Conservation (phyloP, 164 flowering plant genomes). For the Cinnamomum chago region DNA sequence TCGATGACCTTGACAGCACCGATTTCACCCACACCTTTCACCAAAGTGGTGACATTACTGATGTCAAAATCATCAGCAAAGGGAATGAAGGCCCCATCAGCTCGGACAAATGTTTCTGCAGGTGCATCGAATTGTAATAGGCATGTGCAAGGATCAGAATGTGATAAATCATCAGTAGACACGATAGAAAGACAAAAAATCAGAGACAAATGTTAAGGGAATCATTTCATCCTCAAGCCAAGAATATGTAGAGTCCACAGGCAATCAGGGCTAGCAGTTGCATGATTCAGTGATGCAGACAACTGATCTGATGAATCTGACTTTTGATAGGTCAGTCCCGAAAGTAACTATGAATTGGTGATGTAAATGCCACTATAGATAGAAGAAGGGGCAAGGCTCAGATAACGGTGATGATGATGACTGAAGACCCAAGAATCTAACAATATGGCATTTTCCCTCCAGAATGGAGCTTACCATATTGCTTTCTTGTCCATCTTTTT, state of each 20-base stretch:
- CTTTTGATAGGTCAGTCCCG: not conserved
- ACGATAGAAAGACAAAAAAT: not conserved
- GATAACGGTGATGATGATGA: too few species aligned
- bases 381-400: not conserved
- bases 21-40: conserved; percentile 79
- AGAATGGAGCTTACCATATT: too few species aligned
- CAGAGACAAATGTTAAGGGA: not conserved
- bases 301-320: not conserved
- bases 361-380: not conserved
- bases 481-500: too few species aligned
- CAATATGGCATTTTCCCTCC: too few species aligned
- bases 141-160: conserved; percentile 19
- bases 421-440: too few species aligned
- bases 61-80: conserved; percentile 79
- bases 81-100: conserved; percentile 95
- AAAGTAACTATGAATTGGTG: not conserved
- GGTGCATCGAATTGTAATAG: conserved; percentile 18
- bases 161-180: conserved; percentile 5
- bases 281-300: not conserved
- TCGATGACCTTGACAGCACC: conserved; percentile 68
- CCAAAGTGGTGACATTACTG: conserved; percentile 61
- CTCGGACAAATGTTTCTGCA: conserved; percentile 96
- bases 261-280: too few species aligned
- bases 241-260: too few species aligned
- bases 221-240: not conserved